phyloP scores from a whole-genome alignment of 163 green algal genomes.

The Volvox carteri region DNA sequence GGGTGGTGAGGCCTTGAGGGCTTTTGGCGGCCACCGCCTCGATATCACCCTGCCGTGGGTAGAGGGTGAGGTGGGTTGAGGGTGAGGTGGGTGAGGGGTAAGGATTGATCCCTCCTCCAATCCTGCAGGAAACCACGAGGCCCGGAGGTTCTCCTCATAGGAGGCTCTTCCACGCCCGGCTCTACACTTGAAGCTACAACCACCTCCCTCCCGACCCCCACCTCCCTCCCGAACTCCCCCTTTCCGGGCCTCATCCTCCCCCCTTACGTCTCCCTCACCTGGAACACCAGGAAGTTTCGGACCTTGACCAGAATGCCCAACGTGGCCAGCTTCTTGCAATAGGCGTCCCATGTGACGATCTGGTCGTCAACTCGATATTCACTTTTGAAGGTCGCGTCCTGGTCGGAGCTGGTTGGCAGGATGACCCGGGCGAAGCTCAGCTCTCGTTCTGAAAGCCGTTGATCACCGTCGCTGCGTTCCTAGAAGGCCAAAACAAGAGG shows the following conservation, averaged over 20 bases:
- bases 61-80: background rate
- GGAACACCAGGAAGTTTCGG: conserved; percentile 99
- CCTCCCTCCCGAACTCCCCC: too few relatives aligned
- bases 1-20: conserved; percentile 86
- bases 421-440: conserved; percentile 86
- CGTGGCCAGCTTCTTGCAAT: conserved; percentile 84
- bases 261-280: too few relatives aligned
- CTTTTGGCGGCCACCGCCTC: conserved; percentile 93
- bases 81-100: too few relatives aligned
- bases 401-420: conserved; percentile 59
- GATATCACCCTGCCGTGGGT: conserved; percentile 92
- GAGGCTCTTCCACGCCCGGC: too few relatives aligned
- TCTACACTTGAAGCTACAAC: too few relatives aligned
- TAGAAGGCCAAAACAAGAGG: background rate
- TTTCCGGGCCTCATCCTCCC: too few relatives aligned
- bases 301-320: conserved; percentile 96
- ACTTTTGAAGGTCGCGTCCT: conserved; percentile 64
- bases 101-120: too few relatives aligned
- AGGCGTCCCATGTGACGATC: conserved; percentile 86
- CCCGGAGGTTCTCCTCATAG: too few relatives aligned
- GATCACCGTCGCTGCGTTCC: background rate
- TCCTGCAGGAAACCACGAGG: too few relatives aligned
- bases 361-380: conserved; percentile 88
- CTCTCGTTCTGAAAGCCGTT: conserved; percentile 55
- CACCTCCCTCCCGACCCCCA: too few relatives aligned